These are phyloP conservation scores for Rhodotorula babjevae DNA, from an alignment of 768 basidiomycete species.

Conservation along the genomic window DNA sequence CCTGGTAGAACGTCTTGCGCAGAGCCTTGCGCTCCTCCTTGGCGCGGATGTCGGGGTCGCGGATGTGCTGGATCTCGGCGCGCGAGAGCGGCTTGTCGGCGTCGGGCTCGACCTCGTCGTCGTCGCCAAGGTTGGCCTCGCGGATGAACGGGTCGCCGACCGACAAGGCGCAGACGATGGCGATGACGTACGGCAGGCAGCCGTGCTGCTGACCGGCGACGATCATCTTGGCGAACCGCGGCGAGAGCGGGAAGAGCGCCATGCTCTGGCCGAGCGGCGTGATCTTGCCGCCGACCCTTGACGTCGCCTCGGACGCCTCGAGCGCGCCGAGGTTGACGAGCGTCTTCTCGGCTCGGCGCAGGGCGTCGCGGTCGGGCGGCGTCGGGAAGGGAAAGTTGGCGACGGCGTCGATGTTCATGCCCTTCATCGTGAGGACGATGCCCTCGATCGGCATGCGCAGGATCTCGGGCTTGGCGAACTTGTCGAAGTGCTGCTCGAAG, in stretches of 20 bases:
- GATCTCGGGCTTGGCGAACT: constrained; percentile 85
- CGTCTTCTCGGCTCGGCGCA: constrained; percentile 75
- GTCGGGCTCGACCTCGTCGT: constrained; percentile 53
- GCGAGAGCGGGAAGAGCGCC: constrained; percentile 88
- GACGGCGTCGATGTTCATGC: constrained; percentile 94
- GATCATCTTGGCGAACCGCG: constrained; percentile 92
- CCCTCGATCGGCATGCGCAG: constrained; percentile 94
- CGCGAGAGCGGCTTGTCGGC: constrained; percentile 42
- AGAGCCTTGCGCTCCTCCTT: constrained; percentile 56
- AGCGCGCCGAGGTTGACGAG: constrained; percentile 80
- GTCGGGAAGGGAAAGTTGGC: constrained; percentile 98
- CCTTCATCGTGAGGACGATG: constrained; percentile 96
- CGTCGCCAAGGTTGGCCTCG: constrained; percentile 58
- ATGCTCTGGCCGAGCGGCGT: constrained; percentile 87
- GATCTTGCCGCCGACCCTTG: constrained; percentile 58
- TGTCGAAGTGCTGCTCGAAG: constrained; percentile 84
- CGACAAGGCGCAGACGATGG: constrained; percentile 81
- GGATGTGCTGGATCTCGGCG: constrained; percentile 52
- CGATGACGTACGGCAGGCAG: constrained; percentile 83
- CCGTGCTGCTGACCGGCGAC: constrained; percentile 79
- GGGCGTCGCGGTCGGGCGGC: constrained; percentile 70
- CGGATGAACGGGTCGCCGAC: constrained; percentile 94
- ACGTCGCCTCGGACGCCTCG: constrained; percentile 42
- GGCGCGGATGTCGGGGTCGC: constrained; percentile 46
- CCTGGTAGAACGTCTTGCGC: constrained; percentile 74